Evolutionary conservation across 768 basidiomycete genomes (phyloP), one percentile per base, ranked within the genome.

Genomic region (Clitopilus hobsonii): DNA sequence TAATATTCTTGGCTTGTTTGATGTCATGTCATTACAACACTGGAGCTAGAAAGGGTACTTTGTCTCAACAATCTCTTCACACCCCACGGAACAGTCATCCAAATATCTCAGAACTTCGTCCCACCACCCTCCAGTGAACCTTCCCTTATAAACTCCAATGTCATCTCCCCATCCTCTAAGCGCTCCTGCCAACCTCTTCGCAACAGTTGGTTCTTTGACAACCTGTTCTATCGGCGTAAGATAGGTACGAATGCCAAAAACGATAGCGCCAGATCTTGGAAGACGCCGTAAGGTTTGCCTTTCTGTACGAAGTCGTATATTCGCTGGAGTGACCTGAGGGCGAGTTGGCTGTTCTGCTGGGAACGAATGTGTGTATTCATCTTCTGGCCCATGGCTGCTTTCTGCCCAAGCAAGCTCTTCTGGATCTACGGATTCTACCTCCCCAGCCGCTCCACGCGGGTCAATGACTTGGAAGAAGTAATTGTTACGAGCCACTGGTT

Each of bases 181-280:
- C 5, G 85, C 85, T 49, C 79, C 80, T 13, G 82, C 86, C 63
- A 90, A 68, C 51, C 88, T 71, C 27, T 77, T 82, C 0, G 86
- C 77, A 10, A 86, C 79, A 0, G 82, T 86, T 6, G 70, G 70
- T 65, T 89, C 89, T 52, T 68, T 62, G 13, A 56, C 73, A 1
- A 89, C 66, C 32, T 78, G 76, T 22, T 72, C 75, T 29, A 88
- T 65, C 20, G 80, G 80, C 38, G 77, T 77, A 53, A 84, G 51
- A 68, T 88, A 88, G 49, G 83, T 84, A 32, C 87, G 75, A 61
- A 89, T 85, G 52, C 83, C 85, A 66, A 91, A 90, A 36, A 85
- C 67, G 30, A 89, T 75, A 1, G 80, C 85, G 10, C 88, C 86
- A 38, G 80, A 82, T 3, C 74, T 70, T 10, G 83, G 83, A 52